phyloP scores from a whole-genome alignment of 148 eudicot species.

The Gaultheria prostrata region DNA sequence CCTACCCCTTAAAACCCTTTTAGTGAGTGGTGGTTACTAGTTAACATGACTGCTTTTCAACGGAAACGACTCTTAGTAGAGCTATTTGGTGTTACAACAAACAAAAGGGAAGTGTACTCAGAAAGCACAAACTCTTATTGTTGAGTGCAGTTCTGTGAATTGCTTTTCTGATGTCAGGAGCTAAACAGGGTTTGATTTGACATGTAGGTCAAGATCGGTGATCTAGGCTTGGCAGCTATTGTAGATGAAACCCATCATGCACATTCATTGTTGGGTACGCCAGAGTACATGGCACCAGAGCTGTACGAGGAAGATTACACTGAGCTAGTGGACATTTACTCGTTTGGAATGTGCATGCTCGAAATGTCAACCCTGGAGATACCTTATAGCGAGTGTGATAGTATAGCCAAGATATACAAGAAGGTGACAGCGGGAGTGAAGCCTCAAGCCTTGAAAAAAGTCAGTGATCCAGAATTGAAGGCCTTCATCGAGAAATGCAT shows the following conservation, averaged over 20 bases:
- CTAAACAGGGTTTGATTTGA: neutral
- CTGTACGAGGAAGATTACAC: constrained; percentile 87
- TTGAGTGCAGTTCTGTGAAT: neutral
- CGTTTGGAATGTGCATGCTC: constrained; percentile 79
- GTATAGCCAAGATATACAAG: constrained; percentile 73
- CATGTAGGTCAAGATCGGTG: constrained; percentile 83
- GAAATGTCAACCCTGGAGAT: constrained; percentile 86
- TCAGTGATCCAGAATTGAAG: constrained; percentile 53
- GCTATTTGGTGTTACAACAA: neutral
- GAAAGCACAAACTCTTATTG: neutral
- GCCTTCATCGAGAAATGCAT: constrained; percentile 74
- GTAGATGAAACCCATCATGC: constrained; percentile 79
- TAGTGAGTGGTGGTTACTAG: neutral
- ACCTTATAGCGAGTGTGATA: constrained; percentile 78
- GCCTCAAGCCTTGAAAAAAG: constrained; percentile 55
- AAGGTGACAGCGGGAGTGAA: constrained; percentile 71
- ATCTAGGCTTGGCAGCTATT: constrained; percentile 77
- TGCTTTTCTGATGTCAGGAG: neutral
- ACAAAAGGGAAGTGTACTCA: neutral
- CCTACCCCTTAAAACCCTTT: neutral
- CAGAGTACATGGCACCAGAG: constrained; percentile 93
- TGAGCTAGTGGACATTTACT: constrained; percentile 74
- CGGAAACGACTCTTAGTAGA: neutral
- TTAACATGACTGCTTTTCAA: neutral
- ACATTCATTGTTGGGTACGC: constrained; percentile 75